Conservation (phyloP, 768 basidiomycete species). For the Russula earlei region DNA sequence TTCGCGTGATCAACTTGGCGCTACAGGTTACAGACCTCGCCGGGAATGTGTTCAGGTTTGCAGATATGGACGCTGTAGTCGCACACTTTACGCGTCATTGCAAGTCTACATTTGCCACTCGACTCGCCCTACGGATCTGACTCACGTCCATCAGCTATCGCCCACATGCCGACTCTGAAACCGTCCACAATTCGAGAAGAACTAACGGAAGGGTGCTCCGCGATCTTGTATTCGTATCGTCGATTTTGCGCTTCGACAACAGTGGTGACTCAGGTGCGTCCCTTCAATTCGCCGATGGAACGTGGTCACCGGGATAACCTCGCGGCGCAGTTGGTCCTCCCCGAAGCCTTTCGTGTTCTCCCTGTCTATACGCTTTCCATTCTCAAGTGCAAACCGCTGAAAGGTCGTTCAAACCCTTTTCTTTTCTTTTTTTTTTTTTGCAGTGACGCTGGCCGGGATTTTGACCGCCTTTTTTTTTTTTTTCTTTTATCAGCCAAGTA, state of each 20-base stretch:
- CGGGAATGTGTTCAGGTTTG: conserved; percentile 85
- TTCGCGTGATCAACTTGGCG: conserved; percentile 80
- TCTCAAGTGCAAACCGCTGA: conserved; percentile 85
- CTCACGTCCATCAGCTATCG: conserved; percentile 46
- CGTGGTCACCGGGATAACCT: neutral
- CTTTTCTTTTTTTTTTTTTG: neutral
- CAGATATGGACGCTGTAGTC: conserved; percentile 81
- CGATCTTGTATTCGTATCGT: conserved; percentile 77
- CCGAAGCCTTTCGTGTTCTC: conserved; percentile 83
- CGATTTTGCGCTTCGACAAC: conserved; percentile 80
- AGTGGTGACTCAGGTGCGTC: conserved; percentile 62
- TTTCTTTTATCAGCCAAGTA: conserved; percentile 47
- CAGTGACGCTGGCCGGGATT: neutral
- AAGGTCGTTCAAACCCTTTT: conserved; percentile 41
- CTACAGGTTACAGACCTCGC: conserved; percentile 73
- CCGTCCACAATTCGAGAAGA: conserved; percentile 75
- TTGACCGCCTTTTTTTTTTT: neutral
- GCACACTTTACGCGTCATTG: conserved; percentile 70
- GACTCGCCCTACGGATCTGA: neutral
- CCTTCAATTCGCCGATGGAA: neutral
- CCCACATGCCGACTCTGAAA: conserved; percentile 46
- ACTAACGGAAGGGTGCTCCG: conserved; percentile 74
- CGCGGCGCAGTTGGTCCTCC: conserved; percentile 69
- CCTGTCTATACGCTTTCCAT: conserved; percentile 76
- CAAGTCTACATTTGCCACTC: conserved; percentile 29